Conservation (phyloP, 768 basidiomycete species). For the Lentinula boryana region DNA sequence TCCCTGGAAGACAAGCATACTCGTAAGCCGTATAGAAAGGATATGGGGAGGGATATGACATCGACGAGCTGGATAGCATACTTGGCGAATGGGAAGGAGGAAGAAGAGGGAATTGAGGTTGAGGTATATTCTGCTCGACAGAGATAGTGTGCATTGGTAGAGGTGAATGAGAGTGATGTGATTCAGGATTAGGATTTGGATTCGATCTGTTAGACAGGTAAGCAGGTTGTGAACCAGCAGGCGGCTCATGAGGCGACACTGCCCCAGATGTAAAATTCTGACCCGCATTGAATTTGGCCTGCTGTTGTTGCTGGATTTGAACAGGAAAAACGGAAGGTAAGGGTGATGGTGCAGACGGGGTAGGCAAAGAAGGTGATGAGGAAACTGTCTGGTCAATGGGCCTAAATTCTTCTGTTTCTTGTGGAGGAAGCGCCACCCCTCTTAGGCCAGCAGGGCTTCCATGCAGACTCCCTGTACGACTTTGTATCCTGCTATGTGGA, state of each 20-base stretch:
- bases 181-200: not conserved
- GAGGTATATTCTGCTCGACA: not conserved
- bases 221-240: not conserved
- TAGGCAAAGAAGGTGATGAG: not conserved
- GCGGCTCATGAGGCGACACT: not conserved
- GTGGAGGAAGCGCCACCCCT: not conserved
- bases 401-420: not conserved
- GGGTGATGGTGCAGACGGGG: not conserved
- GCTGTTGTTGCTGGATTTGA: conserved; percentile 4
- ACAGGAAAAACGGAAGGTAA: conserved; percentile 4
- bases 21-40: not conserved
- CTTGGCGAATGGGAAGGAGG: not conserved
- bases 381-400: not conserved
- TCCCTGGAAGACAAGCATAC: not conserved
- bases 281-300: not conserved
- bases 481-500: not conserved
- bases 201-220: not conserved
- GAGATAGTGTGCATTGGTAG: not conserved
- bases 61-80: not conserved
- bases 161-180: not conserved
- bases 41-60: not conserved
- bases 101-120: not conserved
- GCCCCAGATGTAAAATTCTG: not conserved
- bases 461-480: not conserved
- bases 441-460: not conserved